Evolutionary conservation across 139 green algal species (phyloP), one percentile per base, ranked within the genome.

Genomic region (Tetradesmus obliquus): DNA sequence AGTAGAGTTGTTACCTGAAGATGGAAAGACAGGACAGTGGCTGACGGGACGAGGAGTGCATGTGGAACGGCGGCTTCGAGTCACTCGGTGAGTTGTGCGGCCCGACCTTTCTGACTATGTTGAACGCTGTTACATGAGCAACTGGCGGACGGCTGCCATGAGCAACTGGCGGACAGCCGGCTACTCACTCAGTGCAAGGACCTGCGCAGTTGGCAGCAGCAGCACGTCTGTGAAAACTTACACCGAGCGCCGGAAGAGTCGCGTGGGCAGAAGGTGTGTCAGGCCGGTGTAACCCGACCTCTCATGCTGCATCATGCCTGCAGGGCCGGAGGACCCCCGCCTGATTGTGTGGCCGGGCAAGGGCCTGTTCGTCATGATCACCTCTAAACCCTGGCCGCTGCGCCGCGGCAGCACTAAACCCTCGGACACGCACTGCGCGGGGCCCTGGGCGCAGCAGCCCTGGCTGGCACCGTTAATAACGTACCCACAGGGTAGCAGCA

Each of bases 361-460:
- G 88, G 88, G 88, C 83, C 51, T 92, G 12, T 92, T 82, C 81
- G 62, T 92, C 80, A 88, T 92, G 80, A 84, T 92, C 66, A 79
- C 51, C 81, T 84, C 60, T 53, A 92, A 88, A 54, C 88, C 88
- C 51, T 82, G 60, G 60, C 17, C 88, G 2, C 2, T 92, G 17
- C n/a, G 87, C 71, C 88, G 81, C 4, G 24, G 22, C 55, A 58
- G 81, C 58, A 82, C 15, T 17, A 83, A n/a, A 45, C 62, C 88
- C 60, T 45, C 58, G 32, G 66, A 88, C 58, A 88, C 88, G 24
- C 45, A 9, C 24, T 92, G 88, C 54, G 60, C 60, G 2, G 88
- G 88, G 19, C 80, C 80, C 60, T 88, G 81, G 88, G 88, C 80
- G 5, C 81, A 87, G 22, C 88, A 92, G 53, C 88, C 80, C 2